A percentile compares a stretch with the other conserved stretches of the same genome.
Conservation (phyloP, 2,329 filamentous ascomycete genomes). For the Calonectria hongkongensis region DNA sequence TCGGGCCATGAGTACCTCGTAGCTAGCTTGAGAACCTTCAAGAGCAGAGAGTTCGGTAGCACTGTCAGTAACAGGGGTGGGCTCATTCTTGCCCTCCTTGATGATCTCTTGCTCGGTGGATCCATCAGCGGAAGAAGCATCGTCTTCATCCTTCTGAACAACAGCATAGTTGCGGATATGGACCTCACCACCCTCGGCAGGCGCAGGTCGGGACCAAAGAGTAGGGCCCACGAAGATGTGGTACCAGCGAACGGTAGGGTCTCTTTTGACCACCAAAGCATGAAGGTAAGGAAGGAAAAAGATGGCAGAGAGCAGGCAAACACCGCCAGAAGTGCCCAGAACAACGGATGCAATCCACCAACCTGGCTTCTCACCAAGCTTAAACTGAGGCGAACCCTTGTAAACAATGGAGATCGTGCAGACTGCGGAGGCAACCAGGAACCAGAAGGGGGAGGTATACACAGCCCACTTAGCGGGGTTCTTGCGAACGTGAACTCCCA, state of each 20-base stretch:
- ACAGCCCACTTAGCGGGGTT: constrained; percentile 84
- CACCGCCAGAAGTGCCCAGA: constrained; percentile 13
- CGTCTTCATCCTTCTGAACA: not conserved
- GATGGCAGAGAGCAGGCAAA: constrained; percentile 68
- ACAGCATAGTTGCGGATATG: constrained; percentile 25
- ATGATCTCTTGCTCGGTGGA: constrained; percentile 3
- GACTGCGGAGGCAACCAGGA: constrained; percentile 83
- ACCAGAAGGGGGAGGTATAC: constrained; percentile 84
- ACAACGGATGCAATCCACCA: constrained; percentile 59
- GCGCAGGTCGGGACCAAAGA: constrained; percentile 76
- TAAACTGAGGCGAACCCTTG: constrained; percentile 80
- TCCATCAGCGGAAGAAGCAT: not conserved
- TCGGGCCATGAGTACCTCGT: constrained; percentile 76
- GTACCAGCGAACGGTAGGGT: constrained; percentile 78
- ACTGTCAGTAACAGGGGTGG: not conserved
- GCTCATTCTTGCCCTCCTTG: constrained; percentile 16
- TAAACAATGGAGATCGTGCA: constrained; percentile 87
- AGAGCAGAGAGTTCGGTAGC: constrained; percentile 56
- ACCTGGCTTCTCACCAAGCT: constrained; percentile 69
- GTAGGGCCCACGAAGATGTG: constrained; percentile 78
- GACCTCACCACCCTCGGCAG: constrained; percentile 49
- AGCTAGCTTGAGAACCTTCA: constrained; percentile 67
- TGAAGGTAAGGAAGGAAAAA: constrained; percentile 85
- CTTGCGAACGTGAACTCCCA: constrained; percentile 80
- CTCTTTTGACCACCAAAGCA: constrained; percentile 80